A percentile compares a stretch with the other conserved stretches of the same genome.
Evolutionary conservation across 371 early-diverging fungal species (phyloP).

Genomic region (Phascolomyces articulosus): DNA sequence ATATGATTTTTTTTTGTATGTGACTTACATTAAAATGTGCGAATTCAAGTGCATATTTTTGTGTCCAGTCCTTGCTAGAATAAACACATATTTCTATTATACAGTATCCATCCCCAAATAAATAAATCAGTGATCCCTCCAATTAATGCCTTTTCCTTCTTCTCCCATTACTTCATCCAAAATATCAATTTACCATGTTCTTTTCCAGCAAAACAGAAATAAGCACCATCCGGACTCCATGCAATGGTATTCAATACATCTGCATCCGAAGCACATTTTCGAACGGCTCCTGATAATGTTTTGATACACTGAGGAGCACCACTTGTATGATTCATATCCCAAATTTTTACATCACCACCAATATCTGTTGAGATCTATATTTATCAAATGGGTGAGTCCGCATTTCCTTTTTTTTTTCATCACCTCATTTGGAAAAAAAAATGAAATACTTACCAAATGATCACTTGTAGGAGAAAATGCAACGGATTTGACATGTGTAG

Average conservation of each 20-base stretch:
- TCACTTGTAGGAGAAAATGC: slow-evolving; percentile 45
- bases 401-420: not conserved
- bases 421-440: not conserved
- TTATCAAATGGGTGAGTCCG: not conserved
- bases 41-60: slow-evolving; percentile 29
- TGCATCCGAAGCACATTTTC: slow-evolving; percentile 13
- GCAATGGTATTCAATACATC: slow-evolving; percentile 34
- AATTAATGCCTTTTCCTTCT: not conserved
- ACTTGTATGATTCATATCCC: slow-evolving; percentile 51
- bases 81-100: slow-evolving; percentile 42
- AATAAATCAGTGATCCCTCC: not conserved
- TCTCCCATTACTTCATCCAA: no score
- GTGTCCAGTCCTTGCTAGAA: slow-evolving; percentile 43
- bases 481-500: slow-evolving; percentile 38
- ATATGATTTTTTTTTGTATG: not conserved
- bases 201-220: slow-evolving; percentile 60
- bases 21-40: slow-evolving; percentile 43
- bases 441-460: slow-evolving; percentile 29
- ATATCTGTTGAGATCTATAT: slow-evolving; percentile 53
- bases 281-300: slow-evolving; percentile 15
- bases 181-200: slow-evolving; percentile 29
- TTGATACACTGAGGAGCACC: slow-evolving; percentile 44
- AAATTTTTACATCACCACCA: slow-evolving; percentile 64
- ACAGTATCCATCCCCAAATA: not conserved
- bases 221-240: slow-evolving; percentile 62